Evolutionary conservation across 2,329 filamentous ascomycete species (phyloP), one percentile per base, ranked within the genome.

Genomic region (Phaeosphaeriaceae sp.): DNA sequence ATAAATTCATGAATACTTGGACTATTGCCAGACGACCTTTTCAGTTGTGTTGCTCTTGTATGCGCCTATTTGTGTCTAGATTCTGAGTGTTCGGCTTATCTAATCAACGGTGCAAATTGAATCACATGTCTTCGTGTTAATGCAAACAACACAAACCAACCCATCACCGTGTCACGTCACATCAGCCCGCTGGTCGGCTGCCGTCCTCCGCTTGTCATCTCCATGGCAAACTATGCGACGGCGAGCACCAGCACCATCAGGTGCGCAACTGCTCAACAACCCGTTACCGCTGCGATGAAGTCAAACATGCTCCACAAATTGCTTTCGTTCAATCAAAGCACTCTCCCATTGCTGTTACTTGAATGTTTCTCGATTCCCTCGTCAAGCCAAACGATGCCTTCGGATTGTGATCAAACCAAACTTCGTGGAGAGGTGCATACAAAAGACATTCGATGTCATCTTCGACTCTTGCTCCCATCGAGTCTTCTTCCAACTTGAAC

Each of bases 111-210:
- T 51, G 19, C 40, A 47, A 31, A 48, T 17, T 11, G 15, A 44
- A 48, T 63, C 61, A 65, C 60, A 61, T 65, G 63, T 25, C 49
- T 27, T 52, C 52, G 54, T 54, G 57, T 56, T 20, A 33, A 55
- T 70, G 67, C 70, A 73, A 74, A 74, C 71, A 71, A 68, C 66
- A 63, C 71, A 73, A 74, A 74, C 58, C 47, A 54, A 51, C 46
- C 44, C 47, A 49, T 31, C 25, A 31, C 31, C 61, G 57, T 56
- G 58, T 53, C 51, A 63, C 48, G 45, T 45, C 53, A 46, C 31
- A 54, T 40, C 41, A 51, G 51, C 58, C 57, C 54, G 65, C 64
- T 70, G 64, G 61, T 58, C 59, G 51, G 64, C 61, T 56, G 61
- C 61, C 58, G 56, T 61, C 48, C 50, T 50, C 24, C 55, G 60